These are phyloP conservation scores for Dactylellina cionopaga DNA, from an alignment of 2,329 filamentous ascomycete genomes.

Conservation along the genomic window DNA sequence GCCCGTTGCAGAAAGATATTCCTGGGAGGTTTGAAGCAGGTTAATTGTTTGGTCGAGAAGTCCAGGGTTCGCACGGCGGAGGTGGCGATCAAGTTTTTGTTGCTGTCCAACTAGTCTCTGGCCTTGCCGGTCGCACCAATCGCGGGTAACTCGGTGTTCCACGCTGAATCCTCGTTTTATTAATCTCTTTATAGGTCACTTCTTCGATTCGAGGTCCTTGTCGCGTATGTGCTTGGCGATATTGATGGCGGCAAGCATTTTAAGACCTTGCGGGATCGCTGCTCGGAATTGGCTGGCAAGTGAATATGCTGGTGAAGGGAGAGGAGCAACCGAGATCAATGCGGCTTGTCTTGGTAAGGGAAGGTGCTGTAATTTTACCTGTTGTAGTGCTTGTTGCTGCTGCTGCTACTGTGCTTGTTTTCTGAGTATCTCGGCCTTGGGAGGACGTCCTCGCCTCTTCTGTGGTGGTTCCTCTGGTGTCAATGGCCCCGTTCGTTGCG, in stretches of 20 bases:
- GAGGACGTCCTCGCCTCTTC: constrained; percentile 43
- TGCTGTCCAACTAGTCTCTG: constrained; percentile 27
- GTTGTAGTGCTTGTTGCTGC: not conserved
- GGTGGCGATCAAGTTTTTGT: constrained; percentile 28
- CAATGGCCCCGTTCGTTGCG: not conserved
- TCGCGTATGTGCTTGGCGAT: constrained; percentile 32
- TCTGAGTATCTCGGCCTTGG: constrained; percentile 33
- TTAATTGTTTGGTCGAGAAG: constrained; percentile 44
- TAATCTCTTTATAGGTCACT: constrained; percentile 20
- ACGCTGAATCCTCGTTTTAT: constrained; percentile 40
- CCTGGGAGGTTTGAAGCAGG: constrained; percentile 11
- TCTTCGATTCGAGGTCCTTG: constrained; percentile 33
- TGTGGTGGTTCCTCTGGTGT: constrained; percentile 36
- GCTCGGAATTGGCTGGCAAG: constrained; percentile 28
- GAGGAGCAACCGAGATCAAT: not conserved
- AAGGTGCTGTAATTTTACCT: too few relatives aligned
- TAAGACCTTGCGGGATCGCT: constrained; percentile 26
- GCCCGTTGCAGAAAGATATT: constrained; percentile 29
- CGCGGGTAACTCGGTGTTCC: constrained; percentile 40
- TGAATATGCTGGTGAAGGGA: constrained; percentile 13
- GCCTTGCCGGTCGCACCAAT: constrained; percentile 33
- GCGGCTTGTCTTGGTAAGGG: not conserved
- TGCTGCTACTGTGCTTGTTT: constrained; percentile 17
- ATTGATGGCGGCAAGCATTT: constrained; percentile 23
- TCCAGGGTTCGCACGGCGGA: constrained; percentile 42